Evolutionary conservation across 345 rosid species (phyloP).

Genomic region (Garcia nutans): DNA sequence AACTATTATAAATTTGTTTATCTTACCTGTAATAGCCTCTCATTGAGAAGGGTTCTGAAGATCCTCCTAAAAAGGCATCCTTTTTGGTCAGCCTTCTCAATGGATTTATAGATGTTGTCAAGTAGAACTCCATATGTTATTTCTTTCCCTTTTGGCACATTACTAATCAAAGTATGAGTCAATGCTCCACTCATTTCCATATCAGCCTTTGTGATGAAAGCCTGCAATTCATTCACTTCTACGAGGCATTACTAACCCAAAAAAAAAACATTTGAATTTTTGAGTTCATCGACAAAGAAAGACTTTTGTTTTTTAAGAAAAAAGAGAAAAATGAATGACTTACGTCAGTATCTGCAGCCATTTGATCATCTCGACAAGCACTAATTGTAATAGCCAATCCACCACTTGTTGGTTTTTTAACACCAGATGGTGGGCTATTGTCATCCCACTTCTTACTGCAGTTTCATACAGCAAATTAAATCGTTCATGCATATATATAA

Average conservation of each 20-base stretch:
- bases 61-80: not conserved
- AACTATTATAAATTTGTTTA: too few relatives aligned
- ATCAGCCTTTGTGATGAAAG: not conserved
- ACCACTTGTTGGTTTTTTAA: constrained; percentile 62
- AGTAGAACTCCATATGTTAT: constrained; percentile 8
- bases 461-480: too few relatives aligned
- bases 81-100: constrained; percentile 2
- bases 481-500: too few relatives aligned
- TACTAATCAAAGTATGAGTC: not conserved
- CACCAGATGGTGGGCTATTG: constrained; percentile 28
- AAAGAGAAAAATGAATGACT: not conserved
- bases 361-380: constrained; percentile 66
- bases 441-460: constrained; percentile 45
- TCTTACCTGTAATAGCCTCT: constrained; percentile 5
- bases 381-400: constrained; percentile 63
- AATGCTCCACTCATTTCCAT: constrained; percentile 9
- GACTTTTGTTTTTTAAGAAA: not conserved
- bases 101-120: not conserved
- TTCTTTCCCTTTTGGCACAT: not conserved
- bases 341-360: constrained; percentile 42
- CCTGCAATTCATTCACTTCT: not conserved
- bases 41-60: not conserved
- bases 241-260: too few relatives aligned
- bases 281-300: too few relatives aligned
- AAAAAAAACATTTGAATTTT: too few relatives aligned